Evolutionary conservation across 2,329 filamentous ascomycete species (phyloP).

Genomic region (Malbranchea cinnamomea): DNA sequence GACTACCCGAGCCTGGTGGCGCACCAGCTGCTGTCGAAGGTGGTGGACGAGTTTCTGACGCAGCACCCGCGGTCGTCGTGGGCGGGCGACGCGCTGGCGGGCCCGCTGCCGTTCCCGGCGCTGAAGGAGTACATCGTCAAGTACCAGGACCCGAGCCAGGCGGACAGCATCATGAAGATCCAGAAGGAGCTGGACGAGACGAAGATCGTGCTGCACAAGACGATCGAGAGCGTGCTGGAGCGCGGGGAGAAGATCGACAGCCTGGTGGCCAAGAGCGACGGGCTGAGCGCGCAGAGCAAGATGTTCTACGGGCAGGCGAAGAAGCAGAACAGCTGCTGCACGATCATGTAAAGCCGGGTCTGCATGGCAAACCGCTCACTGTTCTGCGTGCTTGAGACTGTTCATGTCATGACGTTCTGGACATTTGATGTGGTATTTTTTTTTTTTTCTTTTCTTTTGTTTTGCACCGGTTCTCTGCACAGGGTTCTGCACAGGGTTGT

Average conservation of each 20-base stretch:
- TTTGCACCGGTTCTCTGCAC: not conserved
- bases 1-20: slow-evolving; percentile 34
- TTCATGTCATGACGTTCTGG: not conserved
- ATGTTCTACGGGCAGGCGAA: slow-evolving; percentile 77
- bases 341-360: slow-evolving; percentile 33
- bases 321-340: slow-evolving; percentile 47
- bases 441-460: not conserved
- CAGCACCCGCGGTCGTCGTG: slow-evolving; percentile 55
- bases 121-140: slow-evolving; percentile 64
- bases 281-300: slow-evolving; percentile 80
- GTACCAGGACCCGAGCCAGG: slow-evolving; percentile 78
- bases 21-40: slow-evolving; percentile 47
- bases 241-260: slow-evolving; percentile 94
- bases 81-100: slow-evolving; percentile 33
- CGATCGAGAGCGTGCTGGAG: slow-evolving; percentile 55
- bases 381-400: not conserved
- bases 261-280: slow-evolving; percentile 84
- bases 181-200: slow-evolving; percentile 95
- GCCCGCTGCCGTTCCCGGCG: slow-evolving; percentile 51
- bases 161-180: slow-evolving; percentile 88
- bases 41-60: slow-evolving; percentile 66
- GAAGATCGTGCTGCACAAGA: slow-evolving; percentile 94
- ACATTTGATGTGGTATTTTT: not conserved
- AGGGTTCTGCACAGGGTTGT: too few species aligned
- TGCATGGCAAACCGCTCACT: not conserved